phyloP scores from a whole-genome alignment of 1,284 basidiomycete genomes.

The Testicularia cyperi region DNA sequence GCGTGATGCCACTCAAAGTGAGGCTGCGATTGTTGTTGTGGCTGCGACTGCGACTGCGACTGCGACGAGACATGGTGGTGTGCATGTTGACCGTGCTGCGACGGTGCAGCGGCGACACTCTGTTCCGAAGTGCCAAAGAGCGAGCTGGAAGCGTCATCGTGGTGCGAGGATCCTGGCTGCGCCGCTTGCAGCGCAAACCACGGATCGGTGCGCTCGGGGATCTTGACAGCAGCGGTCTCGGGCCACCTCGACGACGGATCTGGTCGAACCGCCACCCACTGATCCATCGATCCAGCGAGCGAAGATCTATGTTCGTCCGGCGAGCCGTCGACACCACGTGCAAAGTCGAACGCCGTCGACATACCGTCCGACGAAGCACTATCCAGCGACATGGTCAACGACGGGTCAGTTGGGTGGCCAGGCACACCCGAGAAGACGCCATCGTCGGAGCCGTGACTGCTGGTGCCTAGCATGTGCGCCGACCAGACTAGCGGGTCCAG shows the following conservation, averaged over 20 bases:
- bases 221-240: slow-evolving; percentile 18
- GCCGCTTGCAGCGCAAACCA: slow-evolving; percentile 29
- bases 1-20: slow-evolving; percentile 23
- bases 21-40: slow-evolving; percentile 1
- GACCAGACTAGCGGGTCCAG: slow-evolving; percentile 31
- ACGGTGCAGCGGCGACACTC: slow-evolving; percentile 4
- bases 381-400: slow-evolving; percentile 37
- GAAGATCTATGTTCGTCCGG: slow-evolving; percentile 23
- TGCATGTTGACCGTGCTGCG: too few species aligned
- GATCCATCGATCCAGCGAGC: slow-evolving; percentile 31
- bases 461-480: slow-evolving; percentile 17
- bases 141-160: slow-evolving; percentile 2
- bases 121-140: slow-evolving; percentile 24
- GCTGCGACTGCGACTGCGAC: background rate
- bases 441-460: slow-evolving; percentile 10
- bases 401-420: slow-evolving; percentile 19
- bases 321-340: slow-evolving; percentile 19
- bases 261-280: slow-evolving; percentile 22
- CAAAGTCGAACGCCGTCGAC: slow-evolving; percentile 36
- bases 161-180: slow-evolving; percentile 4
- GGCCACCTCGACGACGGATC: slow-evolving; percentile 31
- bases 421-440: slow-evolving; percentile 7
- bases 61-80: slow-evolving; percentile 5
- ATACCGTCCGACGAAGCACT: slow-evolving; percentile 33
- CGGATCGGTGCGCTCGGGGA: slow-evolving; percentile 21